Evolutionary conservation across 2,329 filamentous ascomycete genomes (phyloP), one percentile per base, ranked within the genome.

Genomic region (Madurella fahalii): DNA sequence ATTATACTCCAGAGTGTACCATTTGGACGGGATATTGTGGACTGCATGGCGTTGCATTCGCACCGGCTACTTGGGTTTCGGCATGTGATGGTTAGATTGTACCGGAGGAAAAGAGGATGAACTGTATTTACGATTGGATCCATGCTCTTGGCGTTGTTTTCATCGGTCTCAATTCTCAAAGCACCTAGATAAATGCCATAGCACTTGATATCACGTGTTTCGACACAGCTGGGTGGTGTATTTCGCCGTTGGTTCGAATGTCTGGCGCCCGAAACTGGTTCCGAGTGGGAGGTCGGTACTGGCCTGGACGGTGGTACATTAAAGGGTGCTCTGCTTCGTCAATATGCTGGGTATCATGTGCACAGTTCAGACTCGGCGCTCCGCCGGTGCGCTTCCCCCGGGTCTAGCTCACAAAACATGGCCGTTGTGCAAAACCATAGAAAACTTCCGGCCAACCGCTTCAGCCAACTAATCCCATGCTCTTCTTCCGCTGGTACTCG

Each of bases 401-500:
- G 34, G 13, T 15, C 34, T 37, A 37, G 13, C 9, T 15, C 34
- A 15, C 11, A 4, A 15, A 37, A 11, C 11, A 37, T 37, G 13
- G 34, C 9, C 11, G 40, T 15, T 32, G 25, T 37, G 42, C 45
- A 11, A 31, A 48, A 25, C 44, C 40, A 40, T 18, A 31, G 39
- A 20, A 30, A 39, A 8, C 7, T 30, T 41, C 1, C 18, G 1
- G 20, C 18, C n/a, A n/a, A n/a, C 45, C 16, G 30, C 40, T 15
- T 37, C 58, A 58, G 37, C 46, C 47, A 20, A 40, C 50, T 34
- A 60, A 30, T 1, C 61, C 61, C 47, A 63, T 58, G 51, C 53
- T 67, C 41, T 62, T 60, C 49, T 58, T 58, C 43, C 62, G 60
- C 47, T 65, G 52, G 11, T 59, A 48, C 43, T 71, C 67, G 9